Conservation (phyloP, 441 rosid species). For the Populus hybrid region DNA sequence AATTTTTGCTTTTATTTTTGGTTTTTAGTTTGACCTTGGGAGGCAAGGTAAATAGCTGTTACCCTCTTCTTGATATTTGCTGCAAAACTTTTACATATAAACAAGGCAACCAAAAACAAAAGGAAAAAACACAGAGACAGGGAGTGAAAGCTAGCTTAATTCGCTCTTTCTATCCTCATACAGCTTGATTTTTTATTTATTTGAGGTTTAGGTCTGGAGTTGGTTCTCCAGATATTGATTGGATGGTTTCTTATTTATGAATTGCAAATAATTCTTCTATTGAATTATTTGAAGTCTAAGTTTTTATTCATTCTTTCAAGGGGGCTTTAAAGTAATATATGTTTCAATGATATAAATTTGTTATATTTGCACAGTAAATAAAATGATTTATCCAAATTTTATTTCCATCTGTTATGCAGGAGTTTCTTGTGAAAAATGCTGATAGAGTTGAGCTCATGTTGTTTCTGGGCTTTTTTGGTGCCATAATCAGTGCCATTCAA, state of each 20-base stretch:
- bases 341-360: background rate
- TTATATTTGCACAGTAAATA: background rate
- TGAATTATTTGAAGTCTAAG: background rate
- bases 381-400: background rate
- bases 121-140: background rate
- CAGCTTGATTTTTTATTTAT: background rate
- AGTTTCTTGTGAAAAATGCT: slow-evolving; percentile 82
- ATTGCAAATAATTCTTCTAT: background rate
- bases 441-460: slow-evolving; percentile 80
- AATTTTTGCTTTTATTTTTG: background rate
- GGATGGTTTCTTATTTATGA: background rate
- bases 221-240: background rate
- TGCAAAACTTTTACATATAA: background rate
- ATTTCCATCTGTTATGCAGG: slow-evolving; percentile 44
- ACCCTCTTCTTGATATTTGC: background rate
- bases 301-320: background rate
- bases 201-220: background rate
- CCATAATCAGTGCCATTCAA: slow-evolving; percentile 79
- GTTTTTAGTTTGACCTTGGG: background rate
- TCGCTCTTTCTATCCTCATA: background rate
- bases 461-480: slow-evolving; percentile 76
- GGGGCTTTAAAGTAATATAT: background rate
- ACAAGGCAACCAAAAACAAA: background rate
- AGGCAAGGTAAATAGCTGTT: background rate
- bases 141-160: background rate